Evolutionary conservation across 306 rosid genomes (phyloP).

Genomic region (Canavalia gladiata): DNA sequence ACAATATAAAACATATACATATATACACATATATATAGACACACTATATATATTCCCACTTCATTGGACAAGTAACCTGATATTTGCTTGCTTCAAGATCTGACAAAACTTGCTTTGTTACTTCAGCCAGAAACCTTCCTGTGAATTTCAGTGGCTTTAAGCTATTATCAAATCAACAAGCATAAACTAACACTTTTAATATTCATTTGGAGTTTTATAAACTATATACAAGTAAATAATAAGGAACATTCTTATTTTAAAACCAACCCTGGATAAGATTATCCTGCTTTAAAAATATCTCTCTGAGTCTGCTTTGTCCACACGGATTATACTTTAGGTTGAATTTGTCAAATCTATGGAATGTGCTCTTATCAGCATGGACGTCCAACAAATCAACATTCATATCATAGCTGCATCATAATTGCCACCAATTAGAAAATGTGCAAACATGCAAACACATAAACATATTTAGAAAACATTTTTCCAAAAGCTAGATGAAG

Average conservation of each 20-base stretch:
- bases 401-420: slow-evolving; percentile 67
- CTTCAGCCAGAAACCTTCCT: slow-evolving; percentile 91
- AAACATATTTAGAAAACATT: not conserved
- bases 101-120: slow-evolving; percentile 79
- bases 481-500: slow-evolving; percentile 23
- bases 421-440: slow-evolving; percentile 48
- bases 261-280: slow-evolving; percentile 91
- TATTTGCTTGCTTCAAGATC: slow-evolving; percentile 91
- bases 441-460: slow-evolving; percentile 15
- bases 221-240: slow-evolving; percentile 25
- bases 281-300: slow-evolving; percentile 94
- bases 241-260: slow-evolving; percentile 31
- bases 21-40: not conserved
- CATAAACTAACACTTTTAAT: slow-evolving; percentile 35
- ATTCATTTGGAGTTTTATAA: slow-evolving; percentile 36
- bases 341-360: slow-evolving; percentile 95
- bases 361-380: slow-evolving; percentile 95
- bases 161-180: slow-evolving; percentile 37
- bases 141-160: slow-evolving; percentile 45
- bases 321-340: slow-evolving; percentile 95
- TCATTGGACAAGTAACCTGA: slow-evolving; percentile 62
- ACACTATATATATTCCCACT: too few species aligned
- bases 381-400: slow-evolving; percentile 92
- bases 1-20: not conserved
- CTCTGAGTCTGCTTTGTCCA: slow-evolving; percentile 96